Evolutionary conservation across 2,329 filamentous ascomycete genomes (phyloP).

Genomic region (Alternaria sp.): DNA sequence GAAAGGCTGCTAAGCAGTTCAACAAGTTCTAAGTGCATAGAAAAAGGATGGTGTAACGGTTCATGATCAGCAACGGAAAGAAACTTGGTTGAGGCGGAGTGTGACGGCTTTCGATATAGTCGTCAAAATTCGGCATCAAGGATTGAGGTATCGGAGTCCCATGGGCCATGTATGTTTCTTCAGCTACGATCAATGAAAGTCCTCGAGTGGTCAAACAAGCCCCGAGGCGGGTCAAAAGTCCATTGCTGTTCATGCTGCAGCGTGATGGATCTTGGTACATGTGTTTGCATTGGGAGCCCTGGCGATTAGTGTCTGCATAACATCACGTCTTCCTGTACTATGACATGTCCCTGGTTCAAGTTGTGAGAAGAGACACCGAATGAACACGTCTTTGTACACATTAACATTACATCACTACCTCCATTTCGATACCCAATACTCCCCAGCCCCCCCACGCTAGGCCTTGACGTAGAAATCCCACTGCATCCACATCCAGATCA

Average conservation of each 20-base stretch:
- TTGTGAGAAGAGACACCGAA: background rate
- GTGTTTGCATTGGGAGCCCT: background rate
- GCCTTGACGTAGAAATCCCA: slow-evolving; percentile 69
- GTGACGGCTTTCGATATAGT: slow-evolving; percentile 45
- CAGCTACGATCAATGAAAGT: slow-evolving; percentile 51
- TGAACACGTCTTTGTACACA: background rate
- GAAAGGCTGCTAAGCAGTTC: slow-evolving; percentile 98
- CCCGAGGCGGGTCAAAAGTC: slow-evolving; percentile 48
- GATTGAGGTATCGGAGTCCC: slow-evolving; percentile 50
- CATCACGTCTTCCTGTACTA: background rate
- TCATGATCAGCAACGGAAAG: slow-evolving; percentile 36
- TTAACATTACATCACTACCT: background rate
- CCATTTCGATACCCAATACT: background rate
- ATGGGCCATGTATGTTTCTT: slow-evolving; percentile 50
- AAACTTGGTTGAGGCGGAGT: slow-evolving; percentile 33
- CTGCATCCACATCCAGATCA: slow-evolving; percentile 70
- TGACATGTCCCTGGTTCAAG: background rate
- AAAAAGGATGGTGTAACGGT: slow-evolving; percentile 36
- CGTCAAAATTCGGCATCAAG: slow-evolving; percentile 47
- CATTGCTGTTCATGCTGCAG: slow-evolving; percentile 11
- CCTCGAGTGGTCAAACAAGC: slow-evolving; percentile 45
- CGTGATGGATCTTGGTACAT: slow-evolving; percentile 4
- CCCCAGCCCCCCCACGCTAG: background rate
- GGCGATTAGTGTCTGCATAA: background rate
- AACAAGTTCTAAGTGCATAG: slow-evolving; percentile 83